A percentile compares a stretch with the other conserved stretches of the same genome.
These are phyloP conservation scores for Psilocybe azurescens DNA, from an alignment of 768 basidiomycete genomes.

Conservation along the genomic window DNA sequence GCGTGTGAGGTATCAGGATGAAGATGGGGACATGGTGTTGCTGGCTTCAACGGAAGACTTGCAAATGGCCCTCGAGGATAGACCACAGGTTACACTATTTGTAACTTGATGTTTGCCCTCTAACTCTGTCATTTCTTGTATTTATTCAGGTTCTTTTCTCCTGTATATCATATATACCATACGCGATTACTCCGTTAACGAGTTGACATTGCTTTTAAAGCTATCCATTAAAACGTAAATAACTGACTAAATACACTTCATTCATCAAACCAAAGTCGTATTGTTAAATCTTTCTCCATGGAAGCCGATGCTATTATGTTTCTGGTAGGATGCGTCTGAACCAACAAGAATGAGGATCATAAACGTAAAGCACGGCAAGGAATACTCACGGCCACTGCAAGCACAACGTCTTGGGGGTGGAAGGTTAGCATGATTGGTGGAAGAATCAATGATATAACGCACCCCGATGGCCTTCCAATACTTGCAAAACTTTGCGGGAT, in stretches of 20 bases:
- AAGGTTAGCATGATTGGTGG: slow-evolving; percentile 7
- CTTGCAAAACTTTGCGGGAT: slow-evolving; percentile 74
- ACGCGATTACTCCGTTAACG: no score
- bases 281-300: slow-evolving; percentile 87
- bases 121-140: background rate
- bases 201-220: background rate
- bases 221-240: background rate
- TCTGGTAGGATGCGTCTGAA: slow-evolving; percentile 76
- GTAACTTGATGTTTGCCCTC: background rate
- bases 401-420: slow-evolving; percentile 56
- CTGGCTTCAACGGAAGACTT: background rate
- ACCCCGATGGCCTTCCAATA: slow-evolving; percentile 85
- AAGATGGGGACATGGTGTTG: background rate
- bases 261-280: slow-evolving; percentile 79
- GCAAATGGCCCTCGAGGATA: background rate
- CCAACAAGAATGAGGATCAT: slow-evolving; percentile 3
- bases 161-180: no score
- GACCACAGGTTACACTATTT: background rate
- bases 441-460: slow-evolving; percentile 7
- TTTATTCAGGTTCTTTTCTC: background rate
- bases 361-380: slow-evolving; percentile 12
- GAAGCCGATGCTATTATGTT: slow-evolving; percentile 86
- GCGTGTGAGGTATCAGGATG: background rate
- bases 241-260: slow-evolving; percentile 3
- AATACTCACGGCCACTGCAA: slow-evolving; percentile 74